Conservation (phyloP, 371 early-diverging fungal genomes). For the Amoeboaphelidium protococcarum region DNA sequence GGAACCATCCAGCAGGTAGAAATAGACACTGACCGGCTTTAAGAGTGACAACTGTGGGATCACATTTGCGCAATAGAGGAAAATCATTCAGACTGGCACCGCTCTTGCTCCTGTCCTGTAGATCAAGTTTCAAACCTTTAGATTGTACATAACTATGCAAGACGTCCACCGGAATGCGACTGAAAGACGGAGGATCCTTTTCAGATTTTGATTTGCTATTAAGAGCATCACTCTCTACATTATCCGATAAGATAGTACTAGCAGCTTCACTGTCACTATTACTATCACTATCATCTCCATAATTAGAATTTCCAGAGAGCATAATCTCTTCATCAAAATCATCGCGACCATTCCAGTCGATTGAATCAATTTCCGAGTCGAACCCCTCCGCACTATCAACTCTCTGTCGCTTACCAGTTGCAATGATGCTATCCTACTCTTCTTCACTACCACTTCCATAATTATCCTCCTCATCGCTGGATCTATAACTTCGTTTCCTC, state of each 20-base stretch:
- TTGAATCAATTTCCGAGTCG: slow-evolving; percentile 1
- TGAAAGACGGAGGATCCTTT: slow-evolving; percentile 14
- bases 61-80: slow-evolving; percentile 6
- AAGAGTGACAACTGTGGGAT: slow-evolving; percentile 7
- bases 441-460: slow-evolving; percentile 33
- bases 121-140: not conserved
- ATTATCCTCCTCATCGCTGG: slow-evolving; percentile 73
- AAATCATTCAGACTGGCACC: slow-evolving; percentile 1
- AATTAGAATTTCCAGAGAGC: not conserved
- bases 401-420: not conserved
- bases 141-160: not conserved
- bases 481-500: slow-evolving; percentile 63
- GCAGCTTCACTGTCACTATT: slow-evolving; percentile 8
- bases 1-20: slow-evolving; percentile 23
- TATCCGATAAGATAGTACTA: slow-evolving; percentile 6
- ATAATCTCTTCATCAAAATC: not conserved
- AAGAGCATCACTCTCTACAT: not conserved
- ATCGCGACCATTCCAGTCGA: not conserved
- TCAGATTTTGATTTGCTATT: slow-evolving; percentile 3
- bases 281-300: slow-evolving; percentile 1
- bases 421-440: slow-evolving; percentile 16
- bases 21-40: slow-evolving; percentile 14
- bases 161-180: slow-evolving; percentile 2
- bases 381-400: slow-evolving; percentile 3
- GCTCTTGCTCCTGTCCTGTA: slow-evolving; percentile 2